Evolutionary conservation across 2,329 filamentous ascomycete genomes (phyloP), one percentile per base, ranked within the genome.

Genomic region (Hymenoscyphus salicellus): DNA sequence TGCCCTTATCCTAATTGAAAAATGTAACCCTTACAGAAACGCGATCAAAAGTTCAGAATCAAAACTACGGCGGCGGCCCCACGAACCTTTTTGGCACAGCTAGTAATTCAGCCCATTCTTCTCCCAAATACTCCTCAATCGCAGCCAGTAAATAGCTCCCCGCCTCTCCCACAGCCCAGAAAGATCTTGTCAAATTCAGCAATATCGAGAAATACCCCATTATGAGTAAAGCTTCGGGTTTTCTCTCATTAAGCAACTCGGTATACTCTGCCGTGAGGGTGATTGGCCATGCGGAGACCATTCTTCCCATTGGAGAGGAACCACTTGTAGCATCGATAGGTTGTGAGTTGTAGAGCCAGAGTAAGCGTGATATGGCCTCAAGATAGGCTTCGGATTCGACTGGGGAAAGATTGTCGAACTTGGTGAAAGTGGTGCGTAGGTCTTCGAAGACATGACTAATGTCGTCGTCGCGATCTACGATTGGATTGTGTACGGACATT

Each of bases 131-230:
- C 17, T 63, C 65, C 20, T 63, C 65, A 30, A 73, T 65, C 2
- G 66, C 68, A 14, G 61, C 36, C 16, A 75, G 61, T n/a, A 75
- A 61, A 56, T 66, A 68, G 10, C 56, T 66, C 26, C 72, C 72
- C 17, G 69, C 63, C 28, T 68, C 59, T 2, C 72, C 71, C 41
- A 75, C 65, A 7, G 69, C 63, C 73, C 74, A 75, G 36, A 65
- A 69, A 1, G 57, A 23, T 23, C 70, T 63, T 14, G 63, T 58
- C 5, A 23, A 61, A 65, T 78, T 72, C n/a, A 79, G 58, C 46
- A 78, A 60, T 6, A 77, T 66, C 1, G 75, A 72, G 65, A 77
- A 80, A 63, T 77, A 70, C 3, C 75, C 76, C 32, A 80, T 61
- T 11, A 80, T 65, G 1, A 77, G 63, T 59, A 80, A 69, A 1